A percentile compares a stretch with the other conserved stretches of the same genome.
Conservation (phyloP, 768 basidiomycete genomes). For the Paxillus involutus region DNA sequence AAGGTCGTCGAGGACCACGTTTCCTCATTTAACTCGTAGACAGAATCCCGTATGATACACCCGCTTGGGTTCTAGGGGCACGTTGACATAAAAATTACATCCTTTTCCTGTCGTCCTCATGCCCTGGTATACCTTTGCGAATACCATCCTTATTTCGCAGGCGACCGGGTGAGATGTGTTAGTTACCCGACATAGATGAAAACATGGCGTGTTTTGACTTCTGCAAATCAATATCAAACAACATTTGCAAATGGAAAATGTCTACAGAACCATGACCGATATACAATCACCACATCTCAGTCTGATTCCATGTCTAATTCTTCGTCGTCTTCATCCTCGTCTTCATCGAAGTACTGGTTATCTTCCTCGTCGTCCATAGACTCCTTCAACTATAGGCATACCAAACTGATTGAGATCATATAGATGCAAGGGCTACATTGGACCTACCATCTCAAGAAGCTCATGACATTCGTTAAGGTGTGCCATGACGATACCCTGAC, state of each 20-base stretch:
- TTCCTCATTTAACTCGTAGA: conserved; percentile 69
- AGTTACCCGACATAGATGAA: neutral
- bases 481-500: conserved; percentile 94
- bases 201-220: neutral
- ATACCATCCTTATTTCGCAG: conserved; percentile 29
- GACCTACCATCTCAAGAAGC: conserved; percentile 84
- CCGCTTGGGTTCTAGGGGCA: conserved; percentile 13
- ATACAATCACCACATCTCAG: conserved; percentile 1
- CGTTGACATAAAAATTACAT: conserved; percentile 19
- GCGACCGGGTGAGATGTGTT: conserved; percentile 1
- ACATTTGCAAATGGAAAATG: neutral
- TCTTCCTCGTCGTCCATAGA: conserved; percentile 77
- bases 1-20: conserved; percentile 91
- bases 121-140: conserved; percentile 26
- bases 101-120: conserved; percentile 16
- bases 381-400: conserved; percentile 61
- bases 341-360: conserved; percentile 54
- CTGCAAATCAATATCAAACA: neutral
- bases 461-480: conserved; percentile 97
- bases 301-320: conserved; percentile 14
- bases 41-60: conserved; percentile 12
- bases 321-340: conserved; percentile 34
- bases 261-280: neutral
- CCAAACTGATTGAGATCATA: neutral
- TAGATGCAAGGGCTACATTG: neutral